These are phyloP conservation scores for Lepiota brunneoincarnata DNA, from an alignment of 768 basidiomycete species.

Conservation along the genomic window DNA sequence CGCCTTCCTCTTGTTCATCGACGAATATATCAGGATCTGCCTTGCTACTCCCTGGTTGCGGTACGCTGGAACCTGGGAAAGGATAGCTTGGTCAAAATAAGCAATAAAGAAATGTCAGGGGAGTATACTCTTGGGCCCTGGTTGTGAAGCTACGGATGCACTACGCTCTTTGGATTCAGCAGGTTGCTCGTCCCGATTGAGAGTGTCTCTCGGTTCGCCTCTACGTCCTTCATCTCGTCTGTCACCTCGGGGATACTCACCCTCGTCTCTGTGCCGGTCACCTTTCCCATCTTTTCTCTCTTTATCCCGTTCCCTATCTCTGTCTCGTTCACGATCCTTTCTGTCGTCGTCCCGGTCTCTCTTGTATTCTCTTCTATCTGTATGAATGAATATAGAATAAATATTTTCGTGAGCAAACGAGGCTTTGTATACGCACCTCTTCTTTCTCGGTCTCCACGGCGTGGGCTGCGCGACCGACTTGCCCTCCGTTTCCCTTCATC, in stretches of 20 bases:
- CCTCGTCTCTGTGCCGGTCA: constrained; percentile 33
- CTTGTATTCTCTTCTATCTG: constrained; percentile 9
- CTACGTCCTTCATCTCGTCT: constrained; percentile 32
- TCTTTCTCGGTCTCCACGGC: constrained; percentile 23
- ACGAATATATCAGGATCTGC: constrained; percentile 41
- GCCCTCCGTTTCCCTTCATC: constrained; percentile 44
- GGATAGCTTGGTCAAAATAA: not conserved
- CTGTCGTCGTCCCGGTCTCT: constrained; percentile 9
- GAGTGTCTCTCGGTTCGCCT: constrained; percentile 34
- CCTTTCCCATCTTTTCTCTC: constrained; percentile 42
- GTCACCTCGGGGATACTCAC: constrained; percentile 22
- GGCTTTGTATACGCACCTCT: not conserved
- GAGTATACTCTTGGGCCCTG: not conserved
- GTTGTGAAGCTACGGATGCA: constrained; percentile 17
- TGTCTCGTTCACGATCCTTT: constrained; percentile 27
- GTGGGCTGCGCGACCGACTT: constrained; percentile 50
- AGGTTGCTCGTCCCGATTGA: constrained; percentile 30
- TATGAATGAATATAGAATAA: not conserved
- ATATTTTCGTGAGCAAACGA: not conserved
- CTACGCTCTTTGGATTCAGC: constrained; percentile 32
- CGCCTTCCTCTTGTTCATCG: constrained; percentile 39
- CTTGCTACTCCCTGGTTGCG: constrained; percentile 19
- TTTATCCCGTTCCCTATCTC: constrained; percentile 34
- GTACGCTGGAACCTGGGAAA: not conserved
- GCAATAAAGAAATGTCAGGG: not conserved